Percentiles rank a stretch among this genome's conserved stretches.
Conservation (phyloP, 2,329 filamentous ascomycete genomes). For the Penicillium palitans region DNA sequence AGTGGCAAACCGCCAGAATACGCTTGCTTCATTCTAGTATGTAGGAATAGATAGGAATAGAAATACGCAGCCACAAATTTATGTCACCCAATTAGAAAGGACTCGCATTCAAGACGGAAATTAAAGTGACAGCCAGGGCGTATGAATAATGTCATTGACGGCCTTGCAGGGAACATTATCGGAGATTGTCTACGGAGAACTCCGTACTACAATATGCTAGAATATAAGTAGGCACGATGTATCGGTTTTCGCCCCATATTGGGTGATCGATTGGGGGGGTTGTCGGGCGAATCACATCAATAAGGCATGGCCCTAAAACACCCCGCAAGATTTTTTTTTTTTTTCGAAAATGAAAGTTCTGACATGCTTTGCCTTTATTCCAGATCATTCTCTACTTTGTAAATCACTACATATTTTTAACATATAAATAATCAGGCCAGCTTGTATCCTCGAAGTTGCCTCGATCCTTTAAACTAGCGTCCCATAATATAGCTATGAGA, state of each 20-base stretch:
- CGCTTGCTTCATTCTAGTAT: neutral
- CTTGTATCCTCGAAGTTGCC: neutral
- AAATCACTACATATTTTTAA: neutral
- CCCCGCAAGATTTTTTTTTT: neutral
- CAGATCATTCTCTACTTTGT: neutral
- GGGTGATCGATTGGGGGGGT: neutral
- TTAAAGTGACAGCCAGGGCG: too few species aligned
- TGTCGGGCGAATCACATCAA: neutral
- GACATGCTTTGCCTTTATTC: neutral
- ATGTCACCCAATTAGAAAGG: neutral
- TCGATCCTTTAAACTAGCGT: neutral
- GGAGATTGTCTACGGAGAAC: neutral
- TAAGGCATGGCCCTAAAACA: neutral
- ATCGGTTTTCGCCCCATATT: neutral
- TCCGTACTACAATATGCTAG: neutral
- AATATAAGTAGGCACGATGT: neutral
- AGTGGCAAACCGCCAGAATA: neutral
- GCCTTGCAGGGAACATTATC: neutral
- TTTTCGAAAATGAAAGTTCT: neutral
- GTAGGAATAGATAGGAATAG: neutral
- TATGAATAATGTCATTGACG: neutral
- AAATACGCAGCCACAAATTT: neutral
- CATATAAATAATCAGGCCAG: neutral
- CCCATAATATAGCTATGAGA: neutral
- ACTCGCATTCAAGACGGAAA: neutral